Evolutionary conservation across 306 rosid genomes (phyloP), one percentile per base, ranked within the genome.

Genomic region (Cucurbita maxima): DNA sequence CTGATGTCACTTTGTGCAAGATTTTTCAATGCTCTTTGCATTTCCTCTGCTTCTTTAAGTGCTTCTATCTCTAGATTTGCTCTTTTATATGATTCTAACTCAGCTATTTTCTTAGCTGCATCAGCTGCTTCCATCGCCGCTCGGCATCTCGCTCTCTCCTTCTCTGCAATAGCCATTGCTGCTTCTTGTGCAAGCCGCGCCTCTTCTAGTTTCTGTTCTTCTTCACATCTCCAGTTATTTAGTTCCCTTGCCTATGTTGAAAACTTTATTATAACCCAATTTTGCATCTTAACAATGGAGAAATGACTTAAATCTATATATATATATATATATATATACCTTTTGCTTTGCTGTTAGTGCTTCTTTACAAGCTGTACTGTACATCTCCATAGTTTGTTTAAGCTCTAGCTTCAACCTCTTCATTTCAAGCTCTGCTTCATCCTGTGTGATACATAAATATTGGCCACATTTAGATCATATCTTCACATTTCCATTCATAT

Each of bases 341-440:
- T 87, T 94, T 1, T 88, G 95, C 69, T 86, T 81, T 69, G 94
- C 94, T 22, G 87, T 80, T 6, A 88, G 83, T 74, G 94, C 90
- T 88, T 88, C 94, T 83, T 76, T 88, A 76, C 94, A 88, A 66
- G 94, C 89, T 41, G 84, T 75, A 71, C 90, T 86, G 76, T 88
- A 88, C 94, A 88, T 84, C 76, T 94, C 97, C 96, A 91, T 89
- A 16, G 97, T 94, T 80, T 91, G 96, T 87, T 91, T 94, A 55
- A 94, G 86, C 89, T 94, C 97, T 38, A 87, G 86, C 88, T 85
- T 91, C 78, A 94, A 71, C 83, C 91, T 89, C 81, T 85, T 89
- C 96, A 94, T 86, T 75, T 94, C 96, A 10, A 89, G 50, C 80
- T 91, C 99, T 14, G 72, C 90, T 15, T 94, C 99, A 3, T 94